A percentile compares a stretch with the other conserved stretches of the same genome.
Evolutionary conservation across 208 protist genomes (phyloP).

Genomic region (Porcisia deanei): DNA sequence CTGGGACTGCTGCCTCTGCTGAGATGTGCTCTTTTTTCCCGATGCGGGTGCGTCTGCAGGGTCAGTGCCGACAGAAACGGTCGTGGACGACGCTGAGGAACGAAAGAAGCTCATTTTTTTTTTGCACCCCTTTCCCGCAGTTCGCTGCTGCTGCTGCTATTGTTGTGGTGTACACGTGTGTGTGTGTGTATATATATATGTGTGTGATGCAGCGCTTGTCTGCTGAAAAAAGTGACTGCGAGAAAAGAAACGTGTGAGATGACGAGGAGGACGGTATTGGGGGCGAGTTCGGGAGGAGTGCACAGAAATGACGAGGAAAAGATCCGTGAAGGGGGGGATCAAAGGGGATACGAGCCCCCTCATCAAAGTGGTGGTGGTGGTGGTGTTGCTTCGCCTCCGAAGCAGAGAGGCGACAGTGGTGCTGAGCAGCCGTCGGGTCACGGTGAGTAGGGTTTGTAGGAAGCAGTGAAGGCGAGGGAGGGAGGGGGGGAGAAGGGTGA

Average conservation of each 20-base stretch:
- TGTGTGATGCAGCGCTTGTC: too few relatives aligned
- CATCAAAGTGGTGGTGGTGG: too few relatives aligned
- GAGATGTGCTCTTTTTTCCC: background rate
- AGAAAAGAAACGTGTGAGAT: background rate
- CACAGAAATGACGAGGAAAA: background rate
- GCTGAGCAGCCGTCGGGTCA: background rate
- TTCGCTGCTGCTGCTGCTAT: background rate
- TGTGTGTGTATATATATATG: background rate
- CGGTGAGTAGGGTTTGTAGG: background rate
- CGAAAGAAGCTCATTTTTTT: constrained; percentile 12
- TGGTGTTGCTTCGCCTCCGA: background rate
- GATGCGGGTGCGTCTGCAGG: background rate
- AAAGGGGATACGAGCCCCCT: background rate
- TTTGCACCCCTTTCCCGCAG: background rate
- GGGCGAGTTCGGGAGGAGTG: background rate
- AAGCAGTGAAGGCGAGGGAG: background rate
- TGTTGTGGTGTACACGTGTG: too few relatives aligned
- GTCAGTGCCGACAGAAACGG: constrained; percentile 1
- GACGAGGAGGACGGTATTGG: background rate
- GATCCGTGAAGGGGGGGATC: background rate
- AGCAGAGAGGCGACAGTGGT: background rate
- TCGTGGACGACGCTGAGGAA: background rate
- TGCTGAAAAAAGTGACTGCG: too few relatives aligned
- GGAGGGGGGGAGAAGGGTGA: background rate
- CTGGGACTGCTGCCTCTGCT: constrained; percentile 2